These are phyloP conservation scores for Penicillium capsulatum DNA, from an alignment of 2,329 filamentous ascomycete species.

Conservation along the genomic window DNA sequence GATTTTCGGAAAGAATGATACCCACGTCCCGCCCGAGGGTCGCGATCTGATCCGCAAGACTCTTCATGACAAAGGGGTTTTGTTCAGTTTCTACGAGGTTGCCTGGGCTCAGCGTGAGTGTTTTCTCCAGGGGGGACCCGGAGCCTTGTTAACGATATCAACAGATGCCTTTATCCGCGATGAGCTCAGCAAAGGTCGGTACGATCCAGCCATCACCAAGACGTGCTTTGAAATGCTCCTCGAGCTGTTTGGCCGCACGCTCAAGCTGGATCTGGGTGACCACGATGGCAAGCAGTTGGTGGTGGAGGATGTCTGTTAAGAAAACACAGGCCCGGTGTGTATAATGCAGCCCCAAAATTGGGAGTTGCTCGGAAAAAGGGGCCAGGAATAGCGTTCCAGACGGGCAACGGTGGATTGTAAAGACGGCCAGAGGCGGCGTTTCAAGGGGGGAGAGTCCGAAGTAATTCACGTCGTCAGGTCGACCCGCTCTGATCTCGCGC, in stretches of 20 bases:
- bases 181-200: slow-evolving; percentile 87
- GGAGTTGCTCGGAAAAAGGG: no score
- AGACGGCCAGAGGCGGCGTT: not conserved
- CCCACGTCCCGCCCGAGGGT: slow-evolving; percentile 77
- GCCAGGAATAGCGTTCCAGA: no score
- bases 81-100: slow-evolving; percentile 80
- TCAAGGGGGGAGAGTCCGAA: not conserved
- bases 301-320: slow-evolving; percentile 68
- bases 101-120: slow-evolving; percentile 79
- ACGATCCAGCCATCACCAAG: slow-evolving; percentile 80
- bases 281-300: slow-evolving; percentile 57
- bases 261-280: slow-evolving; percentile 75
- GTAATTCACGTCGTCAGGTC: not conserved
- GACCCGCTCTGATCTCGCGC: not conserved
- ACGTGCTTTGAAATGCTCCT: slow-evolving; percentile 87
- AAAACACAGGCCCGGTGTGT: no score
- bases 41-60: slow-evolving; percentile 79
- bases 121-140: not conserved
- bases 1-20: slow-evolving; percentile 90
- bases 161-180: slow-evolving; percentile 84
- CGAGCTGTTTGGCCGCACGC: slow-evolving; percentile 73
- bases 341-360: no score
- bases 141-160: not conserved
- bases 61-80: slow-evolving; percentile 68
- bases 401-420: not conserved